phyloP scores from a whole-genome alignment of 148 eudicot species.

The Rhododendron simsii region DNA sequence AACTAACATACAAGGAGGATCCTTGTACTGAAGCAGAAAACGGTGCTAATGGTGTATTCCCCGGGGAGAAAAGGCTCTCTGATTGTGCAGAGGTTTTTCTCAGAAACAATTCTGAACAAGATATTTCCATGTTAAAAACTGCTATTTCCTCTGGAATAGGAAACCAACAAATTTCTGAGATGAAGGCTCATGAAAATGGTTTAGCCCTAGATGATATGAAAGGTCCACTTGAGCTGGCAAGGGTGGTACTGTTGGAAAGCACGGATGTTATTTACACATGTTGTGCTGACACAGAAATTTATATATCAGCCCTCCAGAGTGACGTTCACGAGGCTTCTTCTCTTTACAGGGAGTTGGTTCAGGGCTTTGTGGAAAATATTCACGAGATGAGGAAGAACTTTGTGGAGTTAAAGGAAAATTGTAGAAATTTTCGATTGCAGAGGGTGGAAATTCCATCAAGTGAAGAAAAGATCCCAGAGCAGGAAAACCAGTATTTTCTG shows the following conservation, averaged over 20 bases:
- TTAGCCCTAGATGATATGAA: constrained; percentile 6
- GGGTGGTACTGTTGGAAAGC: constrained; percentile 14
- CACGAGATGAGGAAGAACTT: constrained; percentile 13
- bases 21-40: constrained; percentile 15
- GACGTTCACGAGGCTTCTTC: constrained; percentile 17
- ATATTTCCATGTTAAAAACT: constrained; percentile 4
- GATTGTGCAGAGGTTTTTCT: constrained; percentile 5
- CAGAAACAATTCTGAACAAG: constrained; percentile 8
- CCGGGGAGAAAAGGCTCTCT: constrained; percentile 8
- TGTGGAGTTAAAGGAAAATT: constrained; percentile 14
- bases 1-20: constrained; percentile 16
- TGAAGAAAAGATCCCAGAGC: background rate
- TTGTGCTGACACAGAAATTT: constrained; percentile 7
- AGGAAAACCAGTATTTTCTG: constrained; percentile 20
- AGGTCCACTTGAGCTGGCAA: constrained; percentile 17
- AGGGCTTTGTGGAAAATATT: constrained; percentile 13
- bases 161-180: constrained; percentile 7
- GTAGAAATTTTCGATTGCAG: background rate
- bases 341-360: constrained; percentile 13
- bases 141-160: background rate
- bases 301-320: constrained; percentile 9
- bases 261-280: constrained; percentile 3
- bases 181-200: constrained; percentile 8
- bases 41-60: constrained; percentile 5
- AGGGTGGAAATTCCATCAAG: constrained; percentile 5